Conservation (phyloP, 345 rosid species). For the Rhodamnia argentea region DNA sequence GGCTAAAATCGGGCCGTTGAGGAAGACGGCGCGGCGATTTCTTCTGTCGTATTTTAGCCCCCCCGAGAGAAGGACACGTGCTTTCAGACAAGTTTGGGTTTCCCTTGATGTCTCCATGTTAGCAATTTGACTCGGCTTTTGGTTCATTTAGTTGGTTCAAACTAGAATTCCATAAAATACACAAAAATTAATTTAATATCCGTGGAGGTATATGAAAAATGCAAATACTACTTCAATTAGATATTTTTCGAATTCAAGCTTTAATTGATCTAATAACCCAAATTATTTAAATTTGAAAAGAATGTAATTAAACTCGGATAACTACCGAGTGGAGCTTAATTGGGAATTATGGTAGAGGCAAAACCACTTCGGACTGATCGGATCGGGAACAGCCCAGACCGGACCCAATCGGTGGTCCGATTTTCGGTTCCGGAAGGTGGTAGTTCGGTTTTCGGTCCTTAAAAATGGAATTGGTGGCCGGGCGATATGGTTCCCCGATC, state of each 20-base stretch:
- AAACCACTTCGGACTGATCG: too few relatives aligned
- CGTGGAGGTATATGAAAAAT: neutral
- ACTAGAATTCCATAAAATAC: neutral
- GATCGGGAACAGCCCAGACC: too few relatives aligned
- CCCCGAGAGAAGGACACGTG: neutral
- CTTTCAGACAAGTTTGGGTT: neutral
- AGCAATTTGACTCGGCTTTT: too few relatives aligned
- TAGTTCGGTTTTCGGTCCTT: too few relatives aligned
- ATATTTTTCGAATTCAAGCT: neutral
- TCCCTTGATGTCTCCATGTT: neutral
- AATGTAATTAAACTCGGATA: neutral
- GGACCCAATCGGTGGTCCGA: too few relatives aligned
- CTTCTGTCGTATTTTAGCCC: neutral
- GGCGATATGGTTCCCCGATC: fast-evolving
- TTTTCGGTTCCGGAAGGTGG: too few relatives aligned
- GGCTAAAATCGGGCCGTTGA: neutral
- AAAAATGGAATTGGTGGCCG: too few relatives aligned
- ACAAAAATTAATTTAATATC: neutral
- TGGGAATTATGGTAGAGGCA: fast-evolving
- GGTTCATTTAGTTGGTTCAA: neutral
- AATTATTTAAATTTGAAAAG: neutral
- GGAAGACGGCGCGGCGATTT: neutral
- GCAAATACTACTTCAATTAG: neutral
- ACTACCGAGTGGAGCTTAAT: fast-evolving
- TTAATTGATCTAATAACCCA: neutral